These are phyloP conservation scores for Malus hybrid DNA, from an alignment of 331 rosid genomes.

Conservation along the genomic window DNA sequence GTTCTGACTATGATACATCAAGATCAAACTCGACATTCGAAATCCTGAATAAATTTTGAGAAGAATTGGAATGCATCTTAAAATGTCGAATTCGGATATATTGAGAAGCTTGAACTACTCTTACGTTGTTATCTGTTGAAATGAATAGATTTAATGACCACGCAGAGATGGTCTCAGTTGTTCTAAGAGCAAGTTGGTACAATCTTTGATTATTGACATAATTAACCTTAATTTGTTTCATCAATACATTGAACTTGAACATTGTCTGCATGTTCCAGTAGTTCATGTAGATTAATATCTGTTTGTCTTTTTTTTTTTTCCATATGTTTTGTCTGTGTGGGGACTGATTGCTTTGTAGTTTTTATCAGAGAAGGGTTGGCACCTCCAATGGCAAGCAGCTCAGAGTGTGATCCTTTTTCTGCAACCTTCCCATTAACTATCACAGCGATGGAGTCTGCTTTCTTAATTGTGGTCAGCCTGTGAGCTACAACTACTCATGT, in stretches of 20 bases:
- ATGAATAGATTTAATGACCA: not conserved
- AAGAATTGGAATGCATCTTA: not conserved
- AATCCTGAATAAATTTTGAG: too few relatives aligned
- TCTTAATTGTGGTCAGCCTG: slow-evolving; percentile 62
- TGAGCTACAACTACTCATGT: slow-evolving; percentile 71
- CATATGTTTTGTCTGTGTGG: not conserved
- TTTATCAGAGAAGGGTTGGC: slow-evolving; percentile 48
- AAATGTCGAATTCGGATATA: too few relatives aligned
- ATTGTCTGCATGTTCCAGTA: not conserved
- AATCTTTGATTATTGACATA: too few relatives aligned
- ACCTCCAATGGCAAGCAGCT: slow-evolving; percentile 41
- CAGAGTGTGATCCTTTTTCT: slow-evolving; percentile 50
- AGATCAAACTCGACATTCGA: too few relatives aligned
- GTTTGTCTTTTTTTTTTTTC: not conserved
- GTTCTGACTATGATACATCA: too few relatives aligned
- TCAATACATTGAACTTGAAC: not conserved
- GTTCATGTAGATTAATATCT: not conserved
- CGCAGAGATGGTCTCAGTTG: not conserved
- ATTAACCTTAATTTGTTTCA: too few relatives aligned
- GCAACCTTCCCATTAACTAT: slow-evolving; percentile 52
- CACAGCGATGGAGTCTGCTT: slow-evolving; percentile 49
- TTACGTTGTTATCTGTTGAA: not conserved
- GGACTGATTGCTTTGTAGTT: slow-evolving; percentile 17
- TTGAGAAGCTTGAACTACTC: not conserved
- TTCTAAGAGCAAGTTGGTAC: not conserved